These are phyloP conservation scores for Phytophthora citricola DNA, from an alignment of 352 stramenopile species.

Conservation along the genomic window DNA sequence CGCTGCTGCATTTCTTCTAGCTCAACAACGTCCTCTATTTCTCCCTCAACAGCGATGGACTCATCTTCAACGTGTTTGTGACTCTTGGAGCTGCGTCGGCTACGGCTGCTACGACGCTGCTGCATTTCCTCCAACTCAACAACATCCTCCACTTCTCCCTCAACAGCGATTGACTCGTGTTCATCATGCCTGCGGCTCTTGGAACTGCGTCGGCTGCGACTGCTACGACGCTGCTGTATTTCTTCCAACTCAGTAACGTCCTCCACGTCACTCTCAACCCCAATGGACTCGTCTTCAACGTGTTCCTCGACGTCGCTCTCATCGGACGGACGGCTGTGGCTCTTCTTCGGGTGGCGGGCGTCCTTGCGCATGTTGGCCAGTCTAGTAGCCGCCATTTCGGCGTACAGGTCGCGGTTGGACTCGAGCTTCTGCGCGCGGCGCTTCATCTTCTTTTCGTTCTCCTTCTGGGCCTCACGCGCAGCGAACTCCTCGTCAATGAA, in stretches of 20 bases:
- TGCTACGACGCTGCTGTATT: conserved; percentile 26
- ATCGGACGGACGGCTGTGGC: conserved; percentile 23
- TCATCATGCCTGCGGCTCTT: conserved; percentile 26
- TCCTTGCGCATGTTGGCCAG: conserved; percentile 69
- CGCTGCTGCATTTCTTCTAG: conserved; percentile 23
- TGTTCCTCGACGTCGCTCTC: conserved; percentile 35
- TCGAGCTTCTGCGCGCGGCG: conserved; percentile 72
- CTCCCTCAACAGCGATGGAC: conserved; percentile 25
- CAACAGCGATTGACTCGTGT: conserved; percentile 23
- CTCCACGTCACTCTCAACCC: conserved; percentile 29
- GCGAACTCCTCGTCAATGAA: conserved; percentile 63
- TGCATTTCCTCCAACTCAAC: conserved; percentile 23
- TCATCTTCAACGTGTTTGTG: conserved; percentile 20
- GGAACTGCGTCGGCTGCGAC: conserved; percentile 27
- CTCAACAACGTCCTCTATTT: conserved; percentile 18
- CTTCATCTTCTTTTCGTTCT: conserved; percentile 63
- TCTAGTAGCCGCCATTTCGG: conserved; percentile 71
- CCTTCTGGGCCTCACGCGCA: conserved; percentile 49
- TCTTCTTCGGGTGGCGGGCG: conserved; percentile 60
- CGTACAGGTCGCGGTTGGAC: conserved; percentile 74
- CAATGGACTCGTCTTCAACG: conserved; percentile 32
- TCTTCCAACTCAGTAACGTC: conserved; percentile 23
- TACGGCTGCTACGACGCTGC: conserved; percentile 31
- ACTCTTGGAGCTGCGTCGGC: conserved; percentile 29
- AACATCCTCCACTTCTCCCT: conserved; percentile 20